phyloP scores from a whole-genome alignment of 345 rosid species.

The Linum usitatissimum region DNA sequence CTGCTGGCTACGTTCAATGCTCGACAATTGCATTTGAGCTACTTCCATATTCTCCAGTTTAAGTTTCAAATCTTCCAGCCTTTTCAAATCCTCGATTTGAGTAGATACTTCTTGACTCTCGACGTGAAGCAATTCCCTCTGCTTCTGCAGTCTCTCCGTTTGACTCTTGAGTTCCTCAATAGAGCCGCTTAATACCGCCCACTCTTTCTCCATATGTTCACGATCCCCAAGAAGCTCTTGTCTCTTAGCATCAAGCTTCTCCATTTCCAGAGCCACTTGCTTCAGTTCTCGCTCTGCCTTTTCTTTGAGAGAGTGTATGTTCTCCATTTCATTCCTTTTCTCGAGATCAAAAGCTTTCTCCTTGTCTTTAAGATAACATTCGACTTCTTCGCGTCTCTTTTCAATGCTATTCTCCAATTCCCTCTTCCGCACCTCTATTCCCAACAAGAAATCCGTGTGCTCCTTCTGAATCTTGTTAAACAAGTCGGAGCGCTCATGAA shows the following conservation, averaged over 20 bases:
- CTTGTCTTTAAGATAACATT: constrained; percentile 53
- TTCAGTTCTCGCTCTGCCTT: constrained; percentile 58
- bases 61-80: constrained; percentile 68
- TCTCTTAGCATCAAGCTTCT: constrained; percentile 71
- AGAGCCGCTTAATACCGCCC: constrained; percentile 61
- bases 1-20: constrained; percentile 43
- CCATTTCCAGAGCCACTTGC: constrained; percentile 52
- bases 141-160: constrained; percentile 63
- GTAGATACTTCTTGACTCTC: constrained; percentile 64
- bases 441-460: constrained; percentile 67
- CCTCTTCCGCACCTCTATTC: constrained; percentile 71
- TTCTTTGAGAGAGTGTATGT: constrained; percentile 52
- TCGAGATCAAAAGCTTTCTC: constrained; percentile 73
- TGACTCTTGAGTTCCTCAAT: constrained; percentile 75
- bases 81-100: constrained; percentile 57
- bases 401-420: constrained; percentile 70
- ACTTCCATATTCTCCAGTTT: constrained; percentile 58
- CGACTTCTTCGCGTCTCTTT: constrained; percentile 72
- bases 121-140: constrained; percentile 61
- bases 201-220: constrained; percentile 69
- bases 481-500: constrained; percentile 71
- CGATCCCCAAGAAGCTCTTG: constrained; percentile 67
- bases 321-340: constrained; percentile 58
- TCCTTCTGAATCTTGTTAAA: constrained; percentile 74
- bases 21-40: constrained; percentile 55